Percentiles rank a stretch among this genome's conserved stretches.
phyloP scores from a whole-genome alignment of 495 filamentous ascomycete genomes.

The Lophiostoma macrostomum region DNA sequence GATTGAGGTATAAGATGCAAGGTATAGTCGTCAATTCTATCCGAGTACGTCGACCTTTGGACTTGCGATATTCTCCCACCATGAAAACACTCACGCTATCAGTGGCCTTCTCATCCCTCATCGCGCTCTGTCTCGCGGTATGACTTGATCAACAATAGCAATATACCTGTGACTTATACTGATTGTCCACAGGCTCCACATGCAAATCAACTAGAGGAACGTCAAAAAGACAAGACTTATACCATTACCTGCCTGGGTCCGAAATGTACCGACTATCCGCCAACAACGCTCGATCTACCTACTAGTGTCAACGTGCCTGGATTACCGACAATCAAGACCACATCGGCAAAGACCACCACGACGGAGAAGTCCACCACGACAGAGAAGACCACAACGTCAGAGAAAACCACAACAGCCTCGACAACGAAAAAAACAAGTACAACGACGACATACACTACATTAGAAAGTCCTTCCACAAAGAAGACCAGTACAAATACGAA shows the following conservation, averaged over 20 bases:
- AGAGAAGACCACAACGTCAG: constrained; percentile 1
- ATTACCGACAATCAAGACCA: background rate
- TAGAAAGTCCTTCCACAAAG: background rate
- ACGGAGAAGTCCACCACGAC: background rate
- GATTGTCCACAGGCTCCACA: constrained; percentile 4
- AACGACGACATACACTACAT: constrained; percentile 4
- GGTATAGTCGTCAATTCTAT: background rate
- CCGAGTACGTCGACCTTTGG: no score
- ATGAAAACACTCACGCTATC: background rate
- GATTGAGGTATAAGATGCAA: background rate
- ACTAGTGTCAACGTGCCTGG: background rate
- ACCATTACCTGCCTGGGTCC: constrained; percentile 23
- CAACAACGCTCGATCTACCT: constrained; percentile 9
- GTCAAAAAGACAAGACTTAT: constrained; percentile 17
- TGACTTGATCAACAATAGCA: background rate
- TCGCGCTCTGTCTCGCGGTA: background rate
- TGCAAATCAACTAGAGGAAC: constrained; percentile 10
- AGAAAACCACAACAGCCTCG: constrained; percentile 6
- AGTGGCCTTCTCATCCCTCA: background rate
- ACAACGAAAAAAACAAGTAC: constrained; percentile 11
- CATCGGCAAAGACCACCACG: background rate
- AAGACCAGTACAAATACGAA: background rate
- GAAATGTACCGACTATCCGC: constrained; percentile 15
- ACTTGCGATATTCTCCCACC: background rate
- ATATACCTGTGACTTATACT: background rate